phyloP scores from a whole-genome alignment of 345 rosid species.

The Citrus australasica region DNA sequence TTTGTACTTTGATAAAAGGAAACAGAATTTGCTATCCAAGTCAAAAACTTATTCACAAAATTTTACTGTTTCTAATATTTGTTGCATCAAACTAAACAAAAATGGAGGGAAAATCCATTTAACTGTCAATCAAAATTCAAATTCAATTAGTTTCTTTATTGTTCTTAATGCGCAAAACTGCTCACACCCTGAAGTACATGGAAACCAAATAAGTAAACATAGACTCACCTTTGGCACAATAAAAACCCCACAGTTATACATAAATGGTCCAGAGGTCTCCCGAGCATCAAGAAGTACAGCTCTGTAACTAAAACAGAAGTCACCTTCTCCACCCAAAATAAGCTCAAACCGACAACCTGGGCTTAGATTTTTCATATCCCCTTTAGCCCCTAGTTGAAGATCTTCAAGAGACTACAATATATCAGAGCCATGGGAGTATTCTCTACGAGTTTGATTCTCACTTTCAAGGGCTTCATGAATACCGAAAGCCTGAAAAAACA shows the following conservation, averaged over 20 bases:
- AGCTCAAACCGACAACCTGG: constrained; percentile 62
- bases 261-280: constrained; percentile 39
- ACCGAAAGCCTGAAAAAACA: constrained; percentile 54
- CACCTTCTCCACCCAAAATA: constrained; percentile 51
- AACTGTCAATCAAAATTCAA: not conserved
- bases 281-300: constrained; percentile 81
- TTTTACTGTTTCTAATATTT: not conserved
- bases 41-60: not conserved
- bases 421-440: constrained; percentile 60
- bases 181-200: constrained; percentile 1
- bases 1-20: too few species aligned
- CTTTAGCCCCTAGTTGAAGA: constrained; percentile 65
- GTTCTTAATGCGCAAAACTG: not conserved
- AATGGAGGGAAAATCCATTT: not conserved
- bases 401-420: constrained; percentile 73
- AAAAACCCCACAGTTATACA: constrained; percentile 73
- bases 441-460: constrained; percentile 69
- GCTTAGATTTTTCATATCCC: constrained; percentile 47
- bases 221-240: constrained; percentile 82
- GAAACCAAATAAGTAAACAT: not conserved
- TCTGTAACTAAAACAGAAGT: constrained; percentile 57
- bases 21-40: not conserved
- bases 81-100: not conserved
- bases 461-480: constrained; percentile 67
- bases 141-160: not conserved